phyloP scores from a whole-genome alignment of 148 eudicot genomes.

The Silene conica region DNA sequence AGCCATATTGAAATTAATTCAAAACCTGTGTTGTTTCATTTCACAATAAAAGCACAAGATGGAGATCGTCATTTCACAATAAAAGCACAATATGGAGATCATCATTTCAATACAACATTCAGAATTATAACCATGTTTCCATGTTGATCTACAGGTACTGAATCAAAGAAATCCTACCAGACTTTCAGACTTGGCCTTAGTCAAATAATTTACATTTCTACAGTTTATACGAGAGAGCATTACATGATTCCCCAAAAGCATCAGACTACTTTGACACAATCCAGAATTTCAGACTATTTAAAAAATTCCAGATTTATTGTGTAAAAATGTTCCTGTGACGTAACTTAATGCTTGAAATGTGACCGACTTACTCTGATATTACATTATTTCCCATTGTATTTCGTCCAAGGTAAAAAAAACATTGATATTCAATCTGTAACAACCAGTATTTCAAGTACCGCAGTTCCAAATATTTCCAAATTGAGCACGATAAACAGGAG shows the following conservation, averaged over 20 bases:
- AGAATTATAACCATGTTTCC: too few species aligned
- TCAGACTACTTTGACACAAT: slow-evolving; percentile 9
- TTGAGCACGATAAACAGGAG: too few species aligned
- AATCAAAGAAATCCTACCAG: too few species aligned
- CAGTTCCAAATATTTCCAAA: too few species aligned
- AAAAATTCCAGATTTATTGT: not conserved
- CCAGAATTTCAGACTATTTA: not conserved
- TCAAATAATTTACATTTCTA: too few species aligned
- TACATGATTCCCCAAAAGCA: not conserved
- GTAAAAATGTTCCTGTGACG: not conserved
- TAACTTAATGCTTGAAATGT: too few species aligned
- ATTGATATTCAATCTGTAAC: not conserved
- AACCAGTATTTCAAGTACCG: not conserved
- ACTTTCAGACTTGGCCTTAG: too few species aligned
- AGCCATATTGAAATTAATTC: slow-evolving; percentile 63
- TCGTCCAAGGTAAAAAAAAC: not conserved
- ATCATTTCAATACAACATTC: not conserved
- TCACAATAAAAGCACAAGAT: too few species aligned
- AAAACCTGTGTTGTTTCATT: slow-evolving; percentile 60
- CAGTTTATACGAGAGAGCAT: too few species aligned
- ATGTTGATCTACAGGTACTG: too few species aligned
- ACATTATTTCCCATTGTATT: too few species aligned
- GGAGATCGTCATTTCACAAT: slow-evolving; percentile 19
- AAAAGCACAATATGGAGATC: slow-evolving; percentile 5
- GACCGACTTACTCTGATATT: too few species aligned